Evolutionary conservation across 352 stramenopile genomes (phyloP).

Genomic region (Globisporangium yorkense): DNA sequence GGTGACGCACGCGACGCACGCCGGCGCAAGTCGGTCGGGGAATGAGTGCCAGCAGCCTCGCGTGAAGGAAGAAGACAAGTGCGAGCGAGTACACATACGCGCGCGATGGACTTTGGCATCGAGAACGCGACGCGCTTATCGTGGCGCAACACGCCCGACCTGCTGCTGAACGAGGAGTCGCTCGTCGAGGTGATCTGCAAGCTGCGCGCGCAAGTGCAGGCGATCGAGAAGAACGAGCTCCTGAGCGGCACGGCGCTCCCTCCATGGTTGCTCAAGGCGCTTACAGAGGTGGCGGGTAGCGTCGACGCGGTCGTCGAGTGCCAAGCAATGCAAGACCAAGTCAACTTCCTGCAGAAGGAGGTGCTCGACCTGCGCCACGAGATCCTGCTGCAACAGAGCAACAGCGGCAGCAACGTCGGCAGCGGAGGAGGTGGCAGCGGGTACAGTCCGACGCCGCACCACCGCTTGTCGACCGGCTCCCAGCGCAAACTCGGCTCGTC

Average conservation of each 20-base stretch:
- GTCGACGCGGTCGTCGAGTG: conserved; percentile 77
- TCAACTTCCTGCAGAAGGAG: conserved; percentile 73
- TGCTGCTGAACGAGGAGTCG: conserved; percentile 77
- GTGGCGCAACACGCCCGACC: conserved; percentile 62
- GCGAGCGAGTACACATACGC: not conserved
- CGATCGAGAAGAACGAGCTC: conserved; percentile 75
- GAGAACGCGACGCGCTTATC: conserved; percentile 46
- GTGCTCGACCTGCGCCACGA: conserved; percentile 73
- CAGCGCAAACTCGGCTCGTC: conserved; percentile 4
- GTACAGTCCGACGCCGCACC: conserved; percentile 48
- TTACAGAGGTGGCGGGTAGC: conserved; percentile 77
- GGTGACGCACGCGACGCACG: no score
- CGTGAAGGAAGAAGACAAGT: not conserved
- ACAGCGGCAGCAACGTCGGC: conserved; percentile 3
- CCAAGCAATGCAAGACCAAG: conserved; percentile 67
- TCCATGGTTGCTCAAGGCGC: conserved; percentile 60
- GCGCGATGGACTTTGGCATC: conserved; percentile 22
- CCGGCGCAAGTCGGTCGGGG: no score
- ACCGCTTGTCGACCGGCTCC: conserved; percentile 39
- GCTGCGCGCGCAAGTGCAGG: conserved; percentile 52
- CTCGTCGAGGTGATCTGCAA: conserved; percentile 72
- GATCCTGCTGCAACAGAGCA: conserved; percentile 61
- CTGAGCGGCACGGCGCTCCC: conserved; percentile 61
- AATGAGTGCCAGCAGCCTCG: not conserved
- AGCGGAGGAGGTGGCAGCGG: not conserved